Base-by-base conservation (phyloP, 352 stramenopile species). In the Phytophthora crassamura region DNA sequence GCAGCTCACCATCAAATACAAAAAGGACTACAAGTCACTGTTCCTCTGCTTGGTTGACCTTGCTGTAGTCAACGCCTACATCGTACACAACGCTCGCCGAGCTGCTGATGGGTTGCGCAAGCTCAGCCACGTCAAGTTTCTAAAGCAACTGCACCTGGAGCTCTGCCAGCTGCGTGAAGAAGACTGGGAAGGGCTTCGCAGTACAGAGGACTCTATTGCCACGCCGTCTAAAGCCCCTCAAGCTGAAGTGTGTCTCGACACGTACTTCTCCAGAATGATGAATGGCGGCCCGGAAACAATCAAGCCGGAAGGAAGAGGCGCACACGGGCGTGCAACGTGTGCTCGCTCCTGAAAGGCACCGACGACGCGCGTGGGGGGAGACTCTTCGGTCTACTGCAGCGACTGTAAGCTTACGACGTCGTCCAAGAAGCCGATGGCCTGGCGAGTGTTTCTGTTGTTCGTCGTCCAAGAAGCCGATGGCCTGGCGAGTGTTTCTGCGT, bases 301-400 rank as follows among this genome's bases (percentile, higher is more conserved):
- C 12, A 61, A 8, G 5, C 41, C 7, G 35, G 59, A 0, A 28
- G 42, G 5, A 56, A 20, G 22, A 28, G 42, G 5, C 16, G 51
- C 7, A 68, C 45, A 5, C 39, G 49, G 2, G 45, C 18, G 1
- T 58, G 42, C 45, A 68, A 68, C 16, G 50, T 67, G 7, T 67
- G 50, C 36, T 68, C 51, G 9, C 34, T 68, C 1, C 30, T 62
- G 3, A 61, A 62, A 7, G 50, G 41, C n/a, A 38, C 42, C 5
- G 41, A 51, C 20, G 34, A 47, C 10, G 28, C 25, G 1, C 16
- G 45, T 10, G 43, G 51, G 1, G 60, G 50, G 4, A 43, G 62
- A 18, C 52, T 43, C 0, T 57, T 45, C 0, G n/a, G 9, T 53
- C 2, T 68, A 58, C 36, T 68, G 60, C 32, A 63, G 43, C 6